phyloP scores from a whole-genome alignment of 768 basidiomycete genomes.

The Naganishia onofrii region DNA sequence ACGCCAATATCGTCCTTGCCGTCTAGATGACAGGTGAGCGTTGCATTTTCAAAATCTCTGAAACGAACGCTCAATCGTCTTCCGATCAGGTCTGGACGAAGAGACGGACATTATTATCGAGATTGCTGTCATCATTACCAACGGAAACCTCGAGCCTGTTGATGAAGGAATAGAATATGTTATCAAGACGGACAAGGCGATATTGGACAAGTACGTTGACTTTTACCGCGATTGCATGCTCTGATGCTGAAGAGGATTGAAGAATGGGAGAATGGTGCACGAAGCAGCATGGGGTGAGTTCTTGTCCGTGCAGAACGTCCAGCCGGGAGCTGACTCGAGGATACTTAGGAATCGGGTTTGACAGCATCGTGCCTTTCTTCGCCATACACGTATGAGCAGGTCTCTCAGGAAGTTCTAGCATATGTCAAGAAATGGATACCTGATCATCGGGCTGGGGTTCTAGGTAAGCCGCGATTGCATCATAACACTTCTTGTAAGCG shows the following conservation, averaged over 20 bases:
- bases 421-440: slow-evolving; percentile 89
- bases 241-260: neutral
- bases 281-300: slow-evolving; percentile 71
- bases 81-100: slow-evolving; percentile 39
- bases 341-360: slow-evolving; percentile 61
- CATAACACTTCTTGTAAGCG: neutral
- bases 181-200: slow-evolving; percentile 67
- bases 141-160: slow-evolving; percentile 74
- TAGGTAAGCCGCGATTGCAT: slow-evolving; percentile 26
- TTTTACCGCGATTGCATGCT: neutral
- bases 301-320: too few relatives aligned
- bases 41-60: neutral
- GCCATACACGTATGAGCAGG: slow-evolving; percentile 62
- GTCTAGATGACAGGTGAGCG: slow-evolving; percentile 30
- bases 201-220: slow-evolving; percentile 63
- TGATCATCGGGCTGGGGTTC: slow-evolving; percentile 41
- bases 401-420: slow-evolving; percentile 62
- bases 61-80: neutral
- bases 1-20: slow-evolving; percentile 28
- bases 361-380: slow-evolving; percentile 76
- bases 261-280: slow-evolving; percentile 90
- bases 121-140: slow-evolving; percentile 82
- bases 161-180: slow-evolving; percentile 77
- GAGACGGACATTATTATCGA: slow-evolving; percentile 56
- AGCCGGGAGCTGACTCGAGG: neutral